phyloP scores from a whole-genome alignment of 1,284 basidiomycete species.

The Phylloboletellus chloephorus region DNA sequence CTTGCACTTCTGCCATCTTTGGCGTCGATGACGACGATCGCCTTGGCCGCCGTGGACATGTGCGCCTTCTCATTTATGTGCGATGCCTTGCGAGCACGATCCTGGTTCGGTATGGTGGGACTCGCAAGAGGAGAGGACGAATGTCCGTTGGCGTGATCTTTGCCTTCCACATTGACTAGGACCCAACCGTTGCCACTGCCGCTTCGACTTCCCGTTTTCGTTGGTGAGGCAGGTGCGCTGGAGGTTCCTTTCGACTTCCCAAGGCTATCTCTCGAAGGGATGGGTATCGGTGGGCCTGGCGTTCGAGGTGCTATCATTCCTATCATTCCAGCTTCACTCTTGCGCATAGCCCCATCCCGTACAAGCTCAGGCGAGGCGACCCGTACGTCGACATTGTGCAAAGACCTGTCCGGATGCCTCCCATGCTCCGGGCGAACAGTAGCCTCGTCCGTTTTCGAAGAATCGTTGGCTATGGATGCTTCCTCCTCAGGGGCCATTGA shows the following conservation, averaged over 20 bases:
- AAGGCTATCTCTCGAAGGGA: slow-evolving; percentile 23
- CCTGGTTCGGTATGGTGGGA: slow-evolving; percentile 28
- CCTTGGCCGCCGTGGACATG: slow-evolving; percentile 49
- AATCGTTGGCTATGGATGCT: slow-evolving; percentile 19
- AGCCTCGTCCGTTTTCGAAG: slow-evolving; percentile 26
- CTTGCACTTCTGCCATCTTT: slow-evolving; percentile 41
- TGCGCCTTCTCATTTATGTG: slow-evolving; percentile 25
- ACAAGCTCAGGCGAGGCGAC: slow-evolving; percentile 46
- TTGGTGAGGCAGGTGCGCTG: slow-evolving; percentile 30
- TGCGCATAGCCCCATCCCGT: slow-evolving; percentile 35
- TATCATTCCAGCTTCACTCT: slow-evolving; percentile 52
- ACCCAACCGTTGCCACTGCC: slow-evolving; percentile 53
- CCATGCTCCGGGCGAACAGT: slow-evolving; percentile 30
- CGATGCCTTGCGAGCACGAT: slow-evolving; percentile 25
- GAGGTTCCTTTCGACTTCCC: slow-evolving; percentile 23
- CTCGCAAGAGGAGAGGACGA: slow-evolving; percentile 26
- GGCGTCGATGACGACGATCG: slow-evolving; percentile 55
- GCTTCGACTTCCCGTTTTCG: slow-evolving; percentile 33
- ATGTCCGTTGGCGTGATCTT: slow-evolving; percentile 30
- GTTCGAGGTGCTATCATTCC: slow-evolving; percentile 38
- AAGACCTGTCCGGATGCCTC: slow-evolving; percentile 32
- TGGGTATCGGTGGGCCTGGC: slow-evolving; percentile 24
- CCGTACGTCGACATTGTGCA: slow-evolving; percentile 45
- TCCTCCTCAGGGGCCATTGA: slow-evolving; percentile 28
- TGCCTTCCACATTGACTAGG: slow-evolving; percentile 55